These are phyloP conservation scores for Colletotrichum sp. DNA, from an alignment of 2,329 filamentous ascomycete genomes.

Conservation along the genomic window DNA sequence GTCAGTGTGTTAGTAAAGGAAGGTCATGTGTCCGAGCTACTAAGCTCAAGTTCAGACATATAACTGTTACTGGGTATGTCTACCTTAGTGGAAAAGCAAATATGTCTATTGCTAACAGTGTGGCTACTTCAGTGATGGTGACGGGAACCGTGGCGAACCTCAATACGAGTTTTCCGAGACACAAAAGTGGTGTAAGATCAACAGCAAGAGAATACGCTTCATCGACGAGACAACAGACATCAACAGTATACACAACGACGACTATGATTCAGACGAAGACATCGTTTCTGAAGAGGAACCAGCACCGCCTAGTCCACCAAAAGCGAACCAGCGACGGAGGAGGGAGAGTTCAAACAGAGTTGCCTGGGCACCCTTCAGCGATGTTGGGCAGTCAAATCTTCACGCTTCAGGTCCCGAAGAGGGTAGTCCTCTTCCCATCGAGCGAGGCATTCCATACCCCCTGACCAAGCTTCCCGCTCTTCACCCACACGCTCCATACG, in stretches of 20 bases:
- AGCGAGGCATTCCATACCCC: neutral
- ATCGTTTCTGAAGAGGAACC: neutral
- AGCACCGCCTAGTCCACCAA: neutral
- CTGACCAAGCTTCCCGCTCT: neutral
- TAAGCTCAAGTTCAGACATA: constrained; percentile 3
- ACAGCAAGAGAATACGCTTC: neutral
- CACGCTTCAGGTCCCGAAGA: neutral
- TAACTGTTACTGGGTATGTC: neutral
- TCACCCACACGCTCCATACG: neutral
- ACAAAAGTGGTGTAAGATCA: neutral
- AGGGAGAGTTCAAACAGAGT: neutral
- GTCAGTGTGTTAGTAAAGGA: neutral
- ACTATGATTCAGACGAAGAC: neutral
- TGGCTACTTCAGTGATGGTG: neutral
- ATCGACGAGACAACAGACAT: constrained; percentile 10
- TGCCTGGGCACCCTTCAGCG: no score
- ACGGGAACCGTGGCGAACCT: neutral
- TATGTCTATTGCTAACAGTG: neutral
- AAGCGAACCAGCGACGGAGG: neutral
- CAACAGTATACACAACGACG: constrained; percentile 1
- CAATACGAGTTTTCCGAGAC: constrained; percentile 1
- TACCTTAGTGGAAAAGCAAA: neutral
- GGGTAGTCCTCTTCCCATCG: neutral
- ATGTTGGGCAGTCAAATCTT: neutral
- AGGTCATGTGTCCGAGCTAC: neutral